Evolutionary conservation across 306 rosid genomes (phyloP), one percentile per base, ranked within the genome.

Genomic region (Castanospermum australe): DNA sequence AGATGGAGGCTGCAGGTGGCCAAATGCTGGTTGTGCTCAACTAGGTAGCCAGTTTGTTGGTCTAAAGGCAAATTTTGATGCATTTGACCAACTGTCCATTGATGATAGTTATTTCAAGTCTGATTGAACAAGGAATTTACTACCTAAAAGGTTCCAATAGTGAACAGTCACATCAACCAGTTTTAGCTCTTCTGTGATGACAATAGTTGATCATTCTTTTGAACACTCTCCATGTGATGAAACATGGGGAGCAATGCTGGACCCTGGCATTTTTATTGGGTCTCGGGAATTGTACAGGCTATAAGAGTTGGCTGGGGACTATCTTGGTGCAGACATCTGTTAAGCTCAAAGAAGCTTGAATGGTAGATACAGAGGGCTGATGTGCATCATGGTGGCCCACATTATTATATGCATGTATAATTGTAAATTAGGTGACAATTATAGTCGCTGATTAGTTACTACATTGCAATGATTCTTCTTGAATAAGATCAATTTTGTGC

Each of bases 1-100:
- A 55, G 97, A 84, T 20, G 98, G 98, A 81, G 89, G 89, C 67
- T 95, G 99, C 86, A 82, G 85, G 73, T 95, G 99, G 99, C 98
- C 98, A 9, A 88, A 86, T 78, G 87, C 97, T 44, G 91, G 77
- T 33, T 95, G 99, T 88, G 99, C 98, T 64, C 98, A 90, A 80
- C 69, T 87, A 55, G 76, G 92, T 39, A 93, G 98, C 85, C 99
- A 95, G 67, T 91, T 93, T 84, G 87, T 93, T 21, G 98, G 99
- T 50, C 75, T 95, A 8, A 95, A 87, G 88, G 98, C 98, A 60
- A 95, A 95, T 84, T 95, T 85, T 63, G 99, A 95, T 79, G 99
- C 98, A 17, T 89, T 95, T 64, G 98, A 95, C 83, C 88, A 83
- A 41, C 92, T 95, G 15, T 90, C 92, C 15, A 90, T 92, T 68